Conservation (phyloP, 345 rosid genomes). For the Melaleuca quinquenervia region DNA sequence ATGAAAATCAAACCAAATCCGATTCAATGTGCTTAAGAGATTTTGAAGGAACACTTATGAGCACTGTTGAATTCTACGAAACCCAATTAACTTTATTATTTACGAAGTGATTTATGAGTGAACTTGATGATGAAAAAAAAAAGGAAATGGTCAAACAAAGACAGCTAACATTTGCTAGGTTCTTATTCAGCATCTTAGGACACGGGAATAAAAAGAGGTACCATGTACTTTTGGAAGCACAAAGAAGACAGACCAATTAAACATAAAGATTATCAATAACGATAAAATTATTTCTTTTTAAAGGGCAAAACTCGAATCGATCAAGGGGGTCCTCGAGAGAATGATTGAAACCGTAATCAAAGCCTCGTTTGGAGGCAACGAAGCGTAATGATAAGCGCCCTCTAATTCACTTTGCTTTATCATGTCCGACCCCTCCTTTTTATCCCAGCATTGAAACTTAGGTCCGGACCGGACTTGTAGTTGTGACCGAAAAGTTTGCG, state of each 20-base stretch:
- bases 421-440: neutral
- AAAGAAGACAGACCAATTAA: neutral
- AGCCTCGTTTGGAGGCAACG: neutral
- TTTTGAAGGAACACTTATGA: neutral
- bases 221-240: neutral
- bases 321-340: neutral
- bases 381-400: neutral
- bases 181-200: neutral
- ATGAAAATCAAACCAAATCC: neutral
- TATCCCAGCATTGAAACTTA: neutral
- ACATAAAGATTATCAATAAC: neutral
- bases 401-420: neutral
- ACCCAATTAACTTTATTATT: neutral
- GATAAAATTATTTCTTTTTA: too few relatives aligned
- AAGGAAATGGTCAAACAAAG: neutral
- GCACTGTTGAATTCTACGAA: neutral
- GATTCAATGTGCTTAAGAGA: neutral
- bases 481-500: neutral
- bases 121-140: neutral
- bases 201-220: neutral
- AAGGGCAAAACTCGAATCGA: neutral
- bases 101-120: neutral
- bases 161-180: neutral
- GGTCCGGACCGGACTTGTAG: neutral
- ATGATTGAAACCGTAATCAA: neutral